Evolutionary conservation across 176 grass and related monocot species (phyloP).

Genomic region (Chloris gayana): DNA sequence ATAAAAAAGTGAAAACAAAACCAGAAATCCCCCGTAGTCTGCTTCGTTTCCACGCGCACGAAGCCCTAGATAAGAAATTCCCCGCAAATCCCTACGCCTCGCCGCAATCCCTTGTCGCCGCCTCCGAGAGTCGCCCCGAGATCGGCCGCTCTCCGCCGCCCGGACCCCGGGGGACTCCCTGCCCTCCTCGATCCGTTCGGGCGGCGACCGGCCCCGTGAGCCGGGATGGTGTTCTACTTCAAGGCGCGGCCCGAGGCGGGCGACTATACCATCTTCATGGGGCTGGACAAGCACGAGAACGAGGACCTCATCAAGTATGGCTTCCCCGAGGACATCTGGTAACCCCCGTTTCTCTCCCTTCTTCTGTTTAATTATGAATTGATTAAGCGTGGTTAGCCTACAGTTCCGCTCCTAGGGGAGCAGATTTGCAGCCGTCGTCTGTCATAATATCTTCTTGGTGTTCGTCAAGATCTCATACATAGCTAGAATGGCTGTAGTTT

Average conservation of each 20-base stretch:
- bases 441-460: neutral
- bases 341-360: neutral
- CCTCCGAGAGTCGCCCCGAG: neutral
- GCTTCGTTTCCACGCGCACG: conserved; percentile 49
- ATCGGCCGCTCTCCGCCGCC: conserved; percentile 7
- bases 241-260: conserved; percentile 84
- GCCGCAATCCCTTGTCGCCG: neutral
- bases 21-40: neutral
- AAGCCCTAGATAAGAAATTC: conserved; percentile 47
- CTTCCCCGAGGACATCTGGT: conserved; percentile 96
- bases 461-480: neutral
- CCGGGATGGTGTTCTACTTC: conserved; percentile 95
- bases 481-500: conserved; percentile 5
- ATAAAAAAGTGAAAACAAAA: neutral
- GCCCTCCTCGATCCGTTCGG: conserved; percentile 42
- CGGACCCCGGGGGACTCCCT: conserved; percentile 14
- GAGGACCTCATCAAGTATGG: conserved; percentile 97
- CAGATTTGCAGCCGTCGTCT: neutral
- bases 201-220: neutral
- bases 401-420: neutral
- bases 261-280: conserved; percentile 97
- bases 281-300: conserved; percentile 89
- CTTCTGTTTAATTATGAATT: neutral
- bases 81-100: neutral
- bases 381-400: neutral